Evolutionary conservation across 2,329 filamentous ascomycete genomes (phyloP).

Genomic region (Nemania bipapillata): DNA sequence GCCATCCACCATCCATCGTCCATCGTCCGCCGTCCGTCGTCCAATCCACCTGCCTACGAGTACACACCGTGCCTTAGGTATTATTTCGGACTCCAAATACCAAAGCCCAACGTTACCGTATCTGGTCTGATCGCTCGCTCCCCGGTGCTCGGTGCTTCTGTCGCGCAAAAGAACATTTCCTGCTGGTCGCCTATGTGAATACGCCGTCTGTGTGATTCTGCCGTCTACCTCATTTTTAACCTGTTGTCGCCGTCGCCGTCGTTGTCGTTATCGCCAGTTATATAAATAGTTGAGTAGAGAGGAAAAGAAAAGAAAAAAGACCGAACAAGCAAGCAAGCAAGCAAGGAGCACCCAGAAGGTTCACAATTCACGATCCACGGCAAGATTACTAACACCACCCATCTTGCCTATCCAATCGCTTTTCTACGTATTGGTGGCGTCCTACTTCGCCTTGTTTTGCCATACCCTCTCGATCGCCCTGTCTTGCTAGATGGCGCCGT

Average conservation of each 20-base stretch:
- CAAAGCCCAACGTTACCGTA: constrained; percentile 29
- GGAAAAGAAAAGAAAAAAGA: background rate
- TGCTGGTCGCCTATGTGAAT: constrained; percentile 2
- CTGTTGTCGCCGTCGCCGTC: background rate
- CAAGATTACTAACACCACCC: background rate
- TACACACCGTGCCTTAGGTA: constrained; percentile 10
- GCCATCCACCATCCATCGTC: background rate
- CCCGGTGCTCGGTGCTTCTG: constrained; percentile 16
- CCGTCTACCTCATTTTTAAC: background rate
- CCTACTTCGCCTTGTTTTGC: constrained; percentile 4
- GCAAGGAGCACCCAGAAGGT: background rate
- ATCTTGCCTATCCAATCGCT: constrained; percentile 5
- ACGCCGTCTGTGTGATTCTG: background rate
- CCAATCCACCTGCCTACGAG: background rate
- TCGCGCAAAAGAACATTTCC: constrained; percentile 16
- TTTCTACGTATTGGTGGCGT: background rate
- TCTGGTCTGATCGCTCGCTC: constrained; percentile 31
- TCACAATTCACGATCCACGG: constrained; percentile 13
- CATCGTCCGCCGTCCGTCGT: background rate
- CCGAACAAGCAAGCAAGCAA: constrained; percentile 10
- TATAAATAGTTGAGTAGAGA: background rate
- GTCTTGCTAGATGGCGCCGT: constrained; percentile 49
- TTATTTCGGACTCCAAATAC: constrained; percentile 26
- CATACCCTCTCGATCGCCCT: constrained; percentile 3
- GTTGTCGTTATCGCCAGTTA: background rate